Percentiles rank a stretch among this genome's conserved stretches.
phyloP scores from a whole-genome alignment of 1,139 yeast genomes.

The Hansenula lynferdii region DNA sequence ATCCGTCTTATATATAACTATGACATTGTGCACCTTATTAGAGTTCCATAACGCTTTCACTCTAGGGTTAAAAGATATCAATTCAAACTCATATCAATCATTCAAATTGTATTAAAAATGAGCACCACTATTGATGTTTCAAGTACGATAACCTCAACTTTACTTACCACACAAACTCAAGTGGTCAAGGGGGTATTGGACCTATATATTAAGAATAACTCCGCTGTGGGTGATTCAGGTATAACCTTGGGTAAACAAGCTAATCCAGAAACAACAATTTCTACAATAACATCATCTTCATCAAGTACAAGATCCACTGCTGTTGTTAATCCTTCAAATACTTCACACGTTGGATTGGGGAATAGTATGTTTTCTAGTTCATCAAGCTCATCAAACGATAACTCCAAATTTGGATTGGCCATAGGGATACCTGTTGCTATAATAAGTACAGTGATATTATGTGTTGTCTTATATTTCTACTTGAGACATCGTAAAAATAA shows the following conservation, averaged over 20 bases:
- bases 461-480: slow-evolving; percentile 12
- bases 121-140: slow-evolving; percentile 10
- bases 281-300: slow-evolving; percentile 2
- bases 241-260: slow-evolving; percentile 11
- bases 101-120: too few species aligned
- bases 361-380: slow-evolving; percentile 5
- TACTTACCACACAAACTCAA: slow-evolving; percentile 13
- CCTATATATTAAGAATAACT: slow-evolving; percentile 2
- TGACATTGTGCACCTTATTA: too few species aligned
- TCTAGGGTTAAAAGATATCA: too few species aligned
- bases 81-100: too few species aligned
- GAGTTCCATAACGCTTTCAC: too few species aligned
- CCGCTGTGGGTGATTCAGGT: background rate
- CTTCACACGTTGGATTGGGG: slow-evolving; percentile 1
- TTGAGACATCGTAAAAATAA: slow-evolving; percentile 7
- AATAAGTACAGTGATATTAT: slow-evolving; percentile 9
- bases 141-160: slow-evolving; percentile 11
- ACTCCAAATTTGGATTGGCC: slow-evolving; percentile 15
- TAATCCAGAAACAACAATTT: slow-evolving; percentile 5
- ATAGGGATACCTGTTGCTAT: slow-evolving; percentile 22
- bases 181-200: slow-evolving; percentile 17
- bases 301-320: slow-evolving; percentile 1
- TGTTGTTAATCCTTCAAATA: slow-evolving; percentile 1
- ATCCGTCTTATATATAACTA: too few species aligned
- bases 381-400: slow-evolving; percentile 1